phyloP scores from a whole-genome alignment of 257 asterid genomes.

The Nicotiana noctiflora region DNA sequence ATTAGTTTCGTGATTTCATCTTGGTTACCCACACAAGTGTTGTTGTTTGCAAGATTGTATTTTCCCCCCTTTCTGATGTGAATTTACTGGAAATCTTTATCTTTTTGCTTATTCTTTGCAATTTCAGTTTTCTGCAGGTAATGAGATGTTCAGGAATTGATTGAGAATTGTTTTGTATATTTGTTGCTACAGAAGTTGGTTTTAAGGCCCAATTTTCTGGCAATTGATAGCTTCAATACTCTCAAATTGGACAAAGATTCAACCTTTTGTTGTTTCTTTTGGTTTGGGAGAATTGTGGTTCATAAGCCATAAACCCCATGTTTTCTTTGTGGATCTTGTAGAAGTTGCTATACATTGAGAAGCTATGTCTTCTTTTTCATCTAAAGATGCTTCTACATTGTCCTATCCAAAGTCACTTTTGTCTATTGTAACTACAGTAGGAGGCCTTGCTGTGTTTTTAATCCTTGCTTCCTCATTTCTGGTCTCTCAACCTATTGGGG shows the following conservation, averaged over 20 bases:
- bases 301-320: not conserved
- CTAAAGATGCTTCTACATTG: conserved; percentile 37
- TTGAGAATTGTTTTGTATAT: not conserved
- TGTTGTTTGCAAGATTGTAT: not conserved
- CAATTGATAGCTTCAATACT: not conserved
- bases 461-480: conserved; percentile 63
- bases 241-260: not conserved
- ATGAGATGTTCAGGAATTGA: not conserved
- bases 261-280: not conserved
- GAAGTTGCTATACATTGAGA: conserved; percentile 4
- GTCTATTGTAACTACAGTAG: conserved; percentile 50
- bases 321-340: not conserved
- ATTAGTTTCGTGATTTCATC: not conserved
- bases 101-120: not conserved
- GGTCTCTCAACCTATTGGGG: conserved; percentile 55
- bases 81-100: not conserved
- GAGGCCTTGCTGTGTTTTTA: conserved; percentile 62
- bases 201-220: not conserved
- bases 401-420: conserved; percentile 55
- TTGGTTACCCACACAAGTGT: not conserved
- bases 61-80: not conserved
- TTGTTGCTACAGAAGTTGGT: not conserved
- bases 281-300: not conserved
- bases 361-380: conserved; percentile 43
- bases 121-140: not conserved